Evolutionary conservation across 257 asterid species (phyloP).

Genomic region (Solanum megistacrolobum): DNA sequence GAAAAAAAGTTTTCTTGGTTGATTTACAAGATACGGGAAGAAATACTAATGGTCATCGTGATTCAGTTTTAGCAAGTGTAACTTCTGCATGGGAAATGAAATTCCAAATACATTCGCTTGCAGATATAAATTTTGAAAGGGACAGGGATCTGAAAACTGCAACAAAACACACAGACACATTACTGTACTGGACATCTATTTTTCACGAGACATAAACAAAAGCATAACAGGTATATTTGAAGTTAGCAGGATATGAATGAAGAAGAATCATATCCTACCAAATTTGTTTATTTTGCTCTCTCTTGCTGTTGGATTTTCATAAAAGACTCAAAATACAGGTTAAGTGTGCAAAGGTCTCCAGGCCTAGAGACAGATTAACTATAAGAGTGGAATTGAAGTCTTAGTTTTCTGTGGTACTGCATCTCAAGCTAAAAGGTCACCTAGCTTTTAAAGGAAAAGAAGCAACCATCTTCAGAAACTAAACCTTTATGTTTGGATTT

Average conservation of each 20-base stretch:
- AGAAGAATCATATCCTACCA: neutral
- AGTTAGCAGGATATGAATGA: neutral
- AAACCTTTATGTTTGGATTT: neutral
- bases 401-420: neutral
- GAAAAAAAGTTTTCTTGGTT: neutral
- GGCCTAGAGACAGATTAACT: neutral
- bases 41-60: neutral
- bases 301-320: neutral
- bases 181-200: neutral
- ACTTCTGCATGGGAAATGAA: neutral
- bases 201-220: neutral
- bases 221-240: neutral
- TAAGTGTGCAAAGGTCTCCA: neutral
- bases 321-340: neutral
- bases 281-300: neutral
- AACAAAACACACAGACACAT: neutral
- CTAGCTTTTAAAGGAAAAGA: neutral
- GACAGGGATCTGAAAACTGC: neutral
- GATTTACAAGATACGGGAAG: neutral
- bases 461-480: neutral
- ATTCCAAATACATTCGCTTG: neutral
- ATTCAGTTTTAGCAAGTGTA: neutral
- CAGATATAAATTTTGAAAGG: neutral
- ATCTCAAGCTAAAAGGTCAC: neutral
- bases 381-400: neutral